Evolutionary conservation across 2,329 filamentous ascomycete species (phyloP).

Genomic region (Dactylellina leptospora): DNA sequence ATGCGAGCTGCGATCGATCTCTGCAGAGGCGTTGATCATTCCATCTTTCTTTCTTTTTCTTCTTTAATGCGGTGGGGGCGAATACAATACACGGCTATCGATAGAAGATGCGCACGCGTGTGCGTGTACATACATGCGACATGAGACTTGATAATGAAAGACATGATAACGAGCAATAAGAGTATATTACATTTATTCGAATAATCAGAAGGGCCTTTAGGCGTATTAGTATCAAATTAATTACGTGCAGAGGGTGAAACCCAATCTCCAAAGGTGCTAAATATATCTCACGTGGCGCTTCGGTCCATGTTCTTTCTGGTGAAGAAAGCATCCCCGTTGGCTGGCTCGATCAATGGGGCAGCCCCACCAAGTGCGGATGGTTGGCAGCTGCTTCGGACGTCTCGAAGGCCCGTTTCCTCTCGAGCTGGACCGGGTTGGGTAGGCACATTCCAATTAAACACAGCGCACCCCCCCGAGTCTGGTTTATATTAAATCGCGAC

Average conservation of each 20-base stretch:
- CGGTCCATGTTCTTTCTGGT: conserved; percentile 2
- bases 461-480: not conserved
- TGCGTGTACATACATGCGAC: conserved; percentile 17
- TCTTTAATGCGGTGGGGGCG: not conserved
- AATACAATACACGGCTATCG: conserved; percentile 10
- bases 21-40: conserved; percentile 22
- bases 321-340: conserved; percentile 19
- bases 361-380: conserved; percentile 5
- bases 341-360: not conserved
- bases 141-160: not conserved
- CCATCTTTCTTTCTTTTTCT: not conserved
- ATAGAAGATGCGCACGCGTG: conserved; percentile 30
- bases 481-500: not conserved
- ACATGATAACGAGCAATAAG: not conserved
- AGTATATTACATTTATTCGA: not conserved
- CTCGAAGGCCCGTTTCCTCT: conserved; percentile 22
- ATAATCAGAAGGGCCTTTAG: not conserved
- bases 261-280: conserved; percentile 43
- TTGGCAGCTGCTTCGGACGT: conserved; percentile 15
- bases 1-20: conserved; percentile 8
- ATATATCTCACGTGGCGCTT: conserved; percentile 53
- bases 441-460: conserved; percentile 45
- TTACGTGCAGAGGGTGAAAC: conserved; percentile 14
- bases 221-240: not conserved
- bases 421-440: conserved; percentile 25